These are phyloP conservation scores for Mesotaenium endlicherianum DNA, from an alignment of 139 green algal genomes.

Conservation along the genomic window DNA sequence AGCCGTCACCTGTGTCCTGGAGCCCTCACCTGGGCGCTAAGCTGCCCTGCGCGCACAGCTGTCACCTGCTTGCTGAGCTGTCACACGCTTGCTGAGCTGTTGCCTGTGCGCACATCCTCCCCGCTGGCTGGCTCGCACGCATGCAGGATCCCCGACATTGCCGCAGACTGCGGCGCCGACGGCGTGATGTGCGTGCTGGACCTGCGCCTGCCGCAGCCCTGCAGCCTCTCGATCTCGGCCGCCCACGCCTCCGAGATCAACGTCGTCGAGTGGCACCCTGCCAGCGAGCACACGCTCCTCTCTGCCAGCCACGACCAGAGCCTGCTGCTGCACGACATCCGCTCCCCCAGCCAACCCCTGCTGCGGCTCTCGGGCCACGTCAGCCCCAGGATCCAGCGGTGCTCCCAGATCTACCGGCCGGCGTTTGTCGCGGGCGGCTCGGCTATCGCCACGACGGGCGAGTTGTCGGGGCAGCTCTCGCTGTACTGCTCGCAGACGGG, in stretches of 20 bases:
- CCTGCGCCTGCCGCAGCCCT: slow-evolving; percentile 10
- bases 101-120: no score
- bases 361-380: slow-evolving; percentile 25
- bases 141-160: slow-evolving; percentile 22
- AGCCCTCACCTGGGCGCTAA: no score
- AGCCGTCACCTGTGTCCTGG: no score
- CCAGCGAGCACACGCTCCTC: slow-evolving; percentile 21
- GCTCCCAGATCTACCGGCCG: slow-evolving; percentile 30
- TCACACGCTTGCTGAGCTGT: no score
- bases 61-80: no score
- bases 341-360: slow-evolving; percentile 6
- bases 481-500: slow-evolving; percentile 35
- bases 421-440: not conserved
- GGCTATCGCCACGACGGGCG: slow-evolving; percentile 7
- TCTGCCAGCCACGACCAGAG: slow-evolving; percentile 31
- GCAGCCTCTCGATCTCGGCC: not conserved
- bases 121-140: no score
- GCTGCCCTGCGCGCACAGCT: no score
- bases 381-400: not conserved
- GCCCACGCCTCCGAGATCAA: slow-evolving; percentile 27
- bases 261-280: slow-evolving; percentile 44
- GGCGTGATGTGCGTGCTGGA: slow-evolving; percentile 29
- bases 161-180: slow-evolving; percentile 39
- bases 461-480: slow-evolving; percentile 12
- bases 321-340: slow-evolving; percentile 39